A percentile compares a stretch with the other conserved stretches of the same genome.
Conservation (phyloP, 2,329 filamentous ascomycete genomes). For the Dothistroma septosporum region DNA sequence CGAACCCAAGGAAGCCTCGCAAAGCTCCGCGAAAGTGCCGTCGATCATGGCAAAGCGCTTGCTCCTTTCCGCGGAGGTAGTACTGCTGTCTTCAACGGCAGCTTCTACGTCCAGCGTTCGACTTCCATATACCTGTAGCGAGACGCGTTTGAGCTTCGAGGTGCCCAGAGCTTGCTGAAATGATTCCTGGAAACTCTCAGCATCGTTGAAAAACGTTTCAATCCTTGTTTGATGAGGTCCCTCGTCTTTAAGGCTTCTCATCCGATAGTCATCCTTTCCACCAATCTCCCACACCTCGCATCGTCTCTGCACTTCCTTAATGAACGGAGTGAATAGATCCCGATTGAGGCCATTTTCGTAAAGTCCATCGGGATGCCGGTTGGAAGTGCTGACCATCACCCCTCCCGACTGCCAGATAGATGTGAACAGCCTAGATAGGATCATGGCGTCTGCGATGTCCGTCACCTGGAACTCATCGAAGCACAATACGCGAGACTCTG, state of each 20-base stretch:
- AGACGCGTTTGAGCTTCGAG: slow-evolving; percentile 2
- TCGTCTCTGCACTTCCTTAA: slow-evolving; percentile 66
- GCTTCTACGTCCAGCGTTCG: slow-evolving; percentile 20
- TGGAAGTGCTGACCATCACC: slow-evolving; percentile 71
- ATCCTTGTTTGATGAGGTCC: slow-evolving; percentile 42
- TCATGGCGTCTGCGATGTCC: slow-evolving; percentile 70
- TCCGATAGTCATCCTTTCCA: slow-evolving; percentile 62
- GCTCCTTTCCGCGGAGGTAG: neutral
- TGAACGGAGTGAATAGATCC: slow-evolving; percentile 59
- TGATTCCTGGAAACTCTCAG: slow-evolving; percentile 4
- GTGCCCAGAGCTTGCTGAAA: slow-evolving; percentile 9
- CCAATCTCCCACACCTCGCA: slow-evolving; percentile 81
- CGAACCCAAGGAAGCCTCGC: slow-evolving; percentile 60
- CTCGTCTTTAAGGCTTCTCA: slow-evolving; percentile 9
- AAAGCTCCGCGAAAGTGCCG: slow-evolving; percentile 64
- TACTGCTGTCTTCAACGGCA: neutral
- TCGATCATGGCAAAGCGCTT: slow-evolving; percentile 6
- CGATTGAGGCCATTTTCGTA: slow-evolving; percentile 34
- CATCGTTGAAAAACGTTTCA: slow-evolving; percentile 23
- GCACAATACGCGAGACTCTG: slow-evolving; percentile 69
- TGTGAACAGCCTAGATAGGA: slow-evolving; percentile 68
- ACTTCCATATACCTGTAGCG: slow-evolving; percentile 24
- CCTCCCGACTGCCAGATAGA: slow-evolving; percentile 73
- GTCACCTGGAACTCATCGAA: slow-evolving; percentile 80
- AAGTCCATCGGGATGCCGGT: slow-evolving; percentile 67